These are phyloP conservation scores for Hanseniaspora taiwanica DNA, from an alignment of 805 yeast genomes.

Conservation along the genomic window DNA sequence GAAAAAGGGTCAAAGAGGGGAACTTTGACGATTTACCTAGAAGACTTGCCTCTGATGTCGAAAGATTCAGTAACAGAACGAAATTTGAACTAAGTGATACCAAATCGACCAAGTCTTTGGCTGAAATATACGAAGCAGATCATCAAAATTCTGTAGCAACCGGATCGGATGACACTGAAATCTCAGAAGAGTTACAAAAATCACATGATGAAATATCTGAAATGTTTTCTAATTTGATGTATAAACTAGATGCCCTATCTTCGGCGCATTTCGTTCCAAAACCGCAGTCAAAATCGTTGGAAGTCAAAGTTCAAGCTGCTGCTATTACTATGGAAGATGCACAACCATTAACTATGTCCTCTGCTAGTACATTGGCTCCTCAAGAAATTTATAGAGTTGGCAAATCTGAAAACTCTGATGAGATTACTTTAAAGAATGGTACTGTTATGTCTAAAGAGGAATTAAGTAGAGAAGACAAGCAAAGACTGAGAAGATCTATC, in stretches of 20 bases:
- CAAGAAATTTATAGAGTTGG: slow-evolving; percentile 69
- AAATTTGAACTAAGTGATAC: slow-evolving; percentile 63
- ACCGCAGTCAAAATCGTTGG: slow-evolving; percentile 68
- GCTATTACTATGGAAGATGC: slow-evolving; percentile 91
- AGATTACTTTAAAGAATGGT: slow-evolving; percentile 64
- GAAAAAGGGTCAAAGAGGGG: slow-evolving; percentile 59
- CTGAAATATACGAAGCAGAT: slow-evolving; percentile 86
- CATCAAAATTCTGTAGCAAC: slow-evolving; percentile 31
- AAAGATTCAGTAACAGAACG: slow-evolving; percentile 42
- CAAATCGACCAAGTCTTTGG: slow-evolving; percentile 77
- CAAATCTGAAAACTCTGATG: slow-evolving; percentile 36
- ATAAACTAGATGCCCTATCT: slow-evolving; percentile 73
- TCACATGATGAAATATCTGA: slow-evolving; percentile 70
- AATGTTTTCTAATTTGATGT: slow-evolving; percentile 46
- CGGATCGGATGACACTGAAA: slow-evolving; percentile 30
- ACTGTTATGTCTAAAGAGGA: slow-evolving; percentile 72
- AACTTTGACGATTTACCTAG: slow-evolving; percentile 79
- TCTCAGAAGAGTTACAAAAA: slow-evolving; percentile 49
- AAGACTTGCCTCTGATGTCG: slow-evolving; percentile 52
- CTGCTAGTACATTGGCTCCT: slow-evolving; percentile 74
- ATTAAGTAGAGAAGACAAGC: slow-evolving; percentile 71
- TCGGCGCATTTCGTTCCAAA: slow-evolving; percentile 94
- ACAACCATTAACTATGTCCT: slow-evolving; percentile 74
- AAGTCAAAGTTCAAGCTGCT: slow-evolving; percentile 71
- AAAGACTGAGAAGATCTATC: slow-evolving; percentile 71